Evolutionary conservation across 2,329 filamentous ascomycete species (phyloP).

Genomic region (Aspergillus persii): DNA sequence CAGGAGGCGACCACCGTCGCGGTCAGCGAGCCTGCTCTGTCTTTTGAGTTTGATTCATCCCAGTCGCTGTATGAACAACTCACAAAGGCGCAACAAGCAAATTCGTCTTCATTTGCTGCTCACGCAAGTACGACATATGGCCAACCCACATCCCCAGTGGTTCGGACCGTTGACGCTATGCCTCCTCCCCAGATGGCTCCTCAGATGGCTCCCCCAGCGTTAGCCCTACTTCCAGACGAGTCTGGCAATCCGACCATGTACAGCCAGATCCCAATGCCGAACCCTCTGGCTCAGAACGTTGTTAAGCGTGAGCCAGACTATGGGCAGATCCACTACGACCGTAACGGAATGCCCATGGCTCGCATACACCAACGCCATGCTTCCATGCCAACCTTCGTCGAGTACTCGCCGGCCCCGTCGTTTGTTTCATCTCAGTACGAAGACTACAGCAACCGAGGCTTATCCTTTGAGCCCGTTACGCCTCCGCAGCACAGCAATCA

Average conservation of each 20-base stretch:
- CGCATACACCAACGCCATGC: conserved; percentile 88
- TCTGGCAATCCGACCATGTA: conserved; percentile 68
- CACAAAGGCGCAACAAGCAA: conserved; percentile 98
- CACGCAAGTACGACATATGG: conserved; percentile 63
- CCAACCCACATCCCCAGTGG: conserved; percentile 82
- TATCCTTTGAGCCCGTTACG: conserved; percentile 95
- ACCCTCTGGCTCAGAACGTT: conserved; percentile 65
- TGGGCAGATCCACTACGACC: conserved; percentile 80
- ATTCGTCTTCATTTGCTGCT: conserved; percentile 92
- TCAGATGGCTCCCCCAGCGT: conserved; percentile 68
- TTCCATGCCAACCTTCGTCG: conserved; percentile 98
- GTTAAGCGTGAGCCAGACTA: conserved; percentile 90
- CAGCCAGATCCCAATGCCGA: conserved; percentile 66
- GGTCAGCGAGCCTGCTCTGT: conserved; percentile 93
- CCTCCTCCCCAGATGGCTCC: conserved; percentile 83
- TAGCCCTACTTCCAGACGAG: conserved; percentile 61
- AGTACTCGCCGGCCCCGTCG: conserved; percentile 96
- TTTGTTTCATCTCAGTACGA: conserved; percentile 99
- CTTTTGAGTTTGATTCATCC: conserved; percentile 98
- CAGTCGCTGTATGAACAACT: conserved; percentile 99
- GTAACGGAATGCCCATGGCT: conserved; percentile 80
- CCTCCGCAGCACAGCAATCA: conserved; percentile 85
- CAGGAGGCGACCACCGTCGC: conserved; percentile 97
- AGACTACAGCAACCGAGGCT: conserved; percentile 92
- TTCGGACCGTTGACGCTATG: conserved; percentile 87